These are phyloP conservation scores for Osmanthus fragrans DNA, from an alignment of 257 asterid species.

Conservation along the genomic window DNA sequence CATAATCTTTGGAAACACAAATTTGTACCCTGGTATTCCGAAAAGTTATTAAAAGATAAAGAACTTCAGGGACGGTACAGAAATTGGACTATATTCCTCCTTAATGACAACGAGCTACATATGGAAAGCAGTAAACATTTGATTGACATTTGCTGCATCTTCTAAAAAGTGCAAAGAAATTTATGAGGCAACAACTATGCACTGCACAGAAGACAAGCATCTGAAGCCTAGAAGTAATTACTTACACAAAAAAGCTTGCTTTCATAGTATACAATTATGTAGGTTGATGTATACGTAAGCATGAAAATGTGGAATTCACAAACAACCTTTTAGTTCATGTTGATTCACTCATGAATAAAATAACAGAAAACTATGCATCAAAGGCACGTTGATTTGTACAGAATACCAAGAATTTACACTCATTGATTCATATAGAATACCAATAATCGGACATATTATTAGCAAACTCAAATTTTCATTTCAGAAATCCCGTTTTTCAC, in stretches of 20 bases:
- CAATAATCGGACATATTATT: background rate
- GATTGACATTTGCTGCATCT: background rate
- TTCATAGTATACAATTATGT: background rate
- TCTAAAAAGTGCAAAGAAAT: background rate
- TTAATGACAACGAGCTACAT: background rate
- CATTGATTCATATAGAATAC: background rate
- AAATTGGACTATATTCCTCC: background rate
- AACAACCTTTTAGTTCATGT: background rate
- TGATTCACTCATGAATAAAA: background rate
- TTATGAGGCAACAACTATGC: background rate
- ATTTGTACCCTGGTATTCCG: background rate
- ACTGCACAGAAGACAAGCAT: background rate
- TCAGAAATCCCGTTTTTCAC: background rate
- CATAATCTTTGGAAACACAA: background rate
- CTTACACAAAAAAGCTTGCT: background rate
- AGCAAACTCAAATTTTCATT: background rate
- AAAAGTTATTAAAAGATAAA: background rate
- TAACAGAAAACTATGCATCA: background rate
- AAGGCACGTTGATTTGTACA: background rate
- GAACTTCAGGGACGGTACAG: background rate
- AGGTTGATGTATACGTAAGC: background rate
- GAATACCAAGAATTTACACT: background rate
- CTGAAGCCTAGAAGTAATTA: conserved; percentile 1
- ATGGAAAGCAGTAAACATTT: background rate
- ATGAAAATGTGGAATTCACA: background rate